Conservation (phyloP, 1,284 basidiomycete species). For the Afroboletus lepidellus region DNA sequence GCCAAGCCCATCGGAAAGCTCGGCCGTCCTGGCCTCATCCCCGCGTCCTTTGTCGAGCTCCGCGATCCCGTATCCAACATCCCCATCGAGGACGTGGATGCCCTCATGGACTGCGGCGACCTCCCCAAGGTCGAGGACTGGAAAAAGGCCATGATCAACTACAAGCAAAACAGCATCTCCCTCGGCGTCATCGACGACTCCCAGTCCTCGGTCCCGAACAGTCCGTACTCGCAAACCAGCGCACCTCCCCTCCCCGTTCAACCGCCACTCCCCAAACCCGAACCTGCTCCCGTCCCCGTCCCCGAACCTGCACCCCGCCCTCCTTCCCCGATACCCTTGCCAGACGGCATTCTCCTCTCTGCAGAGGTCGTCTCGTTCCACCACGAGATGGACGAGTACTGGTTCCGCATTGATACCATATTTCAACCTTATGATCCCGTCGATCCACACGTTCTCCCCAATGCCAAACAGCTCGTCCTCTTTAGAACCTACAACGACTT, state of each 20-base stretch:
- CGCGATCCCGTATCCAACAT: slow-evolving; percentile 87
- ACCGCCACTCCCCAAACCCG: slow-evolving; percentile 12
- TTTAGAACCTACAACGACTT: slow-evolving; percentile 98
- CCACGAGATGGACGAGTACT: slow-evolving; percentile 93
- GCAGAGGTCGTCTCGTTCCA: slow-evolving; percentile 97
- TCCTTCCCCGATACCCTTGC: slow-evolving; percentile 50
- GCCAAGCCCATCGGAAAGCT: slow-evolving; percentile 94
- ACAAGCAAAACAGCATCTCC: slow-evolving; percentile 95
- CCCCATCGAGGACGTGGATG: slow-evolving; percentile 68
- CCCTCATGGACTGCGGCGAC: slow-evolving; percentile 80
- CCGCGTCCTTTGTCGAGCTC: slow-evolving; percentile 94
- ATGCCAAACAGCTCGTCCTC: slow-evolving; percentile 81
- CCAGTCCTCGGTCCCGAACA: slow-evolving; percentile 44
- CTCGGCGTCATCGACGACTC: slow-evolving; percentile 84
- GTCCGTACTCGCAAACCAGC: slow-evolving; percentile 38
- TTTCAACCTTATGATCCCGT: slow-evolving; percentile 77
- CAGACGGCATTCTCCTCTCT: slow-evolving; percentile 80
- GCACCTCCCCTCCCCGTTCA: slow-evolving; percentile 21
- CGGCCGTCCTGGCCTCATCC: slow-evolving; percentile 94
- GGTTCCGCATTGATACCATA: slow-evolving; percentile 92
- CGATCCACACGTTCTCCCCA: slow-evolving; percentile 53
- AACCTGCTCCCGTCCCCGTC: slow-evolving; percentile 1
- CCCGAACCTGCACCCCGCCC: slow-evolving; percentile 25
- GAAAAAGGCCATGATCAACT: slow-evolving; percentile 93
- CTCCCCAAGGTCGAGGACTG: slow-evolving; percentile 97